Base-by-base conservation (phyloP, 768 basidiomycete genomes). In the Macrolepiota dolichaula region DNA sequence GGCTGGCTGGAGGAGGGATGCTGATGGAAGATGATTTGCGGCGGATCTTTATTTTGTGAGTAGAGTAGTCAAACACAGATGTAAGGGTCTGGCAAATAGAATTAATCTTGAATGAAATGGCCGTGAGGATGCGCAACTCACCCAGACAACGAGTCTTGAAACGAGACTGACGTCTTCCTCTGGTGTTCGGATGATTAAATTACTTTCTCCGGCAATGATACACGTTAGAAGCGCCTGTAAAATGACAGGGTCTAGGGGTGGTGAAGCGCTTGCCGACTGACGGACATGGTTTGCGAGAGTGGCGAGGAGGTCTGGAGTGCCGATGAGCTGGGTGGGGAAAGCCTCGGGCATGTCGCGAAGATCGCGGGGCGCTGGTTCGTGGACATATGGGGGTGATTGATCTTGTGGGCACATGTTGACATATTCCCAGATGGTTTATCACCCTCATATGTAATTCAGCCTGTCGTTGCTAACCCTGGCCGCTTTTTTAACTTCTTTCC, bases 141-240 rank as follows among this genome's bases (percentile, higher is more conserved):
- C 90, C 73, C 85, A 77, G 53, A 78, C 73, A 12, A 79, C 79
- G 37, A 91, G 75, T 66, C 81, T 85, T 36, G 81, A 78, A 27
- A 89, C 84, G 7, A 85, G 68, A 25, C 77, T 67, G 35, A 91
- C 72, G 62, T 92, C 91, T 57, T 89, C 86, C 63, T 87, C 85
- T 11, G 76, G 77, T 1, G 88, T 83, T 47, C 86, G 79, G 17
- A 92, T 73, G 58, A 92, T 77, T 29, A 92, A 73, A 69, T 90
- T 79, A 63, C 81, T 85, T 65, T 86, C 76, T 1, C 83, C 83
- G 2, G 88, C 79, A 37, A 88, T 73, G 51, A 91, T 75, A 68
- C 82, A 88, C 3, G 87, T 79, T 32, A 91, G 79, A 15, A 91
- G 73, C 22, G 86, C 84, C 68, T 87, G 87, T 22, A 91, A 72